Evolutionary conservation across 2,329 filamentous ascomycete genomes (phyloP), one percentile per base, ranked within the genome.

Genomic region (Calonectria henricotiae): DNA sequence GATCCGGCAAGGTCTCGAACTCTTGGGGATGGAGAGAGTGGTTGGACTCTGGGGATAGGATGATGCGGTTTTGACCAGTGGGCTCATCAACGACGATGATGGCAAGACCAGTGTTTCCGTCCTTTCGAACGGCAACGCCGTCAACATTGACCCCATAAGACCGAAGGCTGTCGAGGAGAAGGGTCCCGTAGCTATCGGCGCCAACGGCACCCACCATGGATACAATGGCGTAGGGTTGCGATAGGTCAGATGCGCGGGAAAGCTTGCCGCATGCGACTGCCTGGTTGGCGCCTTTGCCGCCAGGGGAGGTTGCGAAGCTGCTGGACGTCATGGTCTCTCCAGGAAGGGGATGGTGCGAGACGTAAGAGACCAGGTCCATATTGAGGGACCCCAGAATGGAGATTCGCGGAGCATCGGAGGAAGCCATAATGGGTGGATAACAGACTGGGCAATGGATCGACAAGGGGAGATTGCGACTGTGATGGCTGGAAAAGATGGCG

Each of bases 221-320:
- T 27, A 90, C 85, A 0, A 79, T 74, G 43, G 81, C 79, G 20
- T 77, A 71, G 5, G 83, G 77, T 37, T 87, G 80, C 55, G 78
- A 30, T 58, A 65, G 72, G n/a, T 25, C 73, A 55, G 17, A 71
- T 4, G 27, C 69, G 20, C 67, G 83, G 2, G 90, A 91, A 11
- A 92, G 84, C 13, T 91, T 88, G 2, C 89, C 89, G 77, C 89
- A 90, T 8, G 91, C 91, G 43, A 93, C 91, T 4, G 91, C 92
- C 83, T 94, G 92, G 79, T 94, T 94, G 39, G 92, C 92, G 49
- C 92, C 92, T 83, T 94, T 94, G 17, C 93, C 92, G 58, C 92
- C 93, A 35, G 67, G 61, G 44, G 72, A 89, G 87, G 89, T 92
- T 70, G 86, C 85, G 81, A 93, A 93, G 4, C 89, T 90, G 60